Evolutionary conservation across 176 grass and related monocot species (phyloP), one percentile per base, ranked within the genome.

Genomic region (Oryza coarctata): DNA sequence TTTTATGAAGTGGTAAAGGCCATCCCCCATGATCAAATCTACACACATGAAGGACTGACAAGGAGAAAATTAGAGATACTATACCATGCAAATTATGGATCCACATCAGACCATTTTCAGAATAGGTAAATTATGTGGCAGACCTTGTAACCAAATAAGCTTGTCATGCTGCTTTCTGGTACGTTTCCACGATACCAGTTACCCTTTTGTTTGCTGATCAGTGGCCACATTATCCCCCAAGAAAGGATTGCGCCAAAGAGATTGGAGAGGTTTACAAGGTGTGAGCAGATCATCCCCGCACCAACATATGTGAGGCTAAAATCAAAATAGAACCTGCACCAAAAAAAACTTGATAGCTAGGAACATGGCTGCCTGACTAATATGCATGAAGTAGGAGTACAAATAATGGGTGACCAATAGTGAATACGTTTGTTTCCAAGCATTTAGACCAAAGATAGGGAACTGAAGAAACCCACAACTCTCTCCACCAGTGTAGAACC

Each of bases 61-160:
- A 60, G 11, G 13, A 63, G 30, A 27, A 83, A 27, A 78, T 63
- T 65, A 27, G 58, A 79, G 10, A 20, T 60, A 7, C 2, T 67
- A 25, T 67, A 60, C 3, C 2, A 25, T 7, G 34, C 26, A 27
- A 43, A 71, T 13, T 13, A 52, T 44, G 22, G 10, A 58, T 25
- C 34, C 29, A 9, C 9, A 13, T 2, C 34, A 68, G 22, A 50
- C 25, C 40, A 26, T 47, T 57, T 75, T 49, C 17, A 32, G 64
- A 32, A 18, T 27, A 49, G 20, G 28, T 33, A 57, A 82, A 77
- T 77, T 39, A 38, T 63, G 20, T 58, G 52, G n/a, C 77, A 77
- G 35, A 97, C 94, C 94, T 97, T 97, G 68, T 97, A 97, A 83
- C 94, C 94, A 81, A 87, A 85, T 74, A 97, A 75, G 79, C 94